phyloP scores from a whole-genome alignment of 2,329 filamentous ascomycete genomes.

The Cryphonectria parasitica region DNA sequence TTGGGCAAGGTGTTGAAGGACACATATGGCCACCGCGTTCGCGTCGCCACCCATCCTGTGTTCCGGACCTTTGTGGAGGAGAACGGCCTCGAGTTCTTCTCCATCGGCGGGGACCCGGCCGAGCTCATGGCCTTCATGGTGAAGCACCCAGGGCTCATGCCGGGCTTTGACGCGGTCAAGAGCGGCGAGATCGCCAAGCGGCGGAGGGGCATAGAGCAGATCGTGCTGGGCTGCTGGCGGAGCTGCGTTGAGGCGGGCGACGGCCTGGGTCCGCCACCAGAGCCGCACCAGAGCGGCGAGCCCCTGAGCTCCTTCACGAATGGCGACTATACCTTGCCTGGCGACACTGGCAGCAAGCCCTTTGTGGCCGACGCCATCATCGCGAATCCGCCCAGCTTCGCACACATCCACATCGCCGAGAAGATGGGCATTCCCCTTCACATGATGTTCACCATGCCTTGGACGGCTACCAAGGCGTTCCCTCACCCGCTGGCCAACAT shows the following conservation, averaged over 20 bases:
- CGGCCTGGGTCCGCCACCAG: slow-evolving; percentile 57
- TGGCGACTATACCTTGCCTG: slow-evolving; percentile 46
- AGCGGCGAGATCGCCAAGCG: slow-evolving; percentile 78
- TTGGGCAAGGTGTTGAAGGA: slow-evolving; percentile 67
- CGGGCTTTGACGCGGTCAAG: slow-evolving; percentile 74
- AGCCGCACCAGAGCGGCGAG: slow-evolving; percentile 51
- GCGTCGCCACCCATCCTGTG: slow-evolving; percentile 72
- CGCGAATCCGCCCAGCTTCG: slow-evolving; percentile 78
- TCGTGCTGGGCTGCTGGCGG: slow-evolving; percentile 84
- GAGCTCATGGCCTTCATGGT: slow-evolving; percentile 90
- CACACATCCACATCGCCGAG: slow-evolving; percentile 75
- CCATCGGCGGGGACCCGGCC: slow-evolving; percentile 74
- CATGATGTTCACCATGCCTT: slow-evolving; percentile 96
- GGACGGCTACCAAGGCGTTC: slow-evolving; percentile 83
- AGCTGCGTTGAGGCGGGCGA: slow-evolving; percentile 82
- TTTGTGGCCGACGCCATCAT: slow-evolving; percentile 86
- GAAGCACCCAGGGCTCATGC: slow-evolving; percentile 85
- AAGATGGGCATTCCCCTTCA: slow-evolving; percentile 75
- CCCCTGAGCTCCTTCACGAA: slow-evolving; percentile 48
- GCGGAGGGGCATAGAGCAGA: slow-evolving; percentile 74
- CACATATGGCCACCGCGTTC: slow-evolving; percentile 70
- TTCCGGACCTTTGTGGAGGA: slow-evolving; percentile 72
- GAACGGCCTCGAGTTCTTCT: slow-evolving; percentile 75
- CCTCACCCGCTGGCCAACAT: slow-evolving; percentile 87
- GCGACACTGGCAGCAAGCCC: slow-evolving; percentile 53